Percentiles rank a stretch among this genome's conserved stretches.
These are phyloP conservation scores for Saccharomycopsis sp. DNA, from an alignment of 805 yeast species.

Conservation along the genomic window DNA sequence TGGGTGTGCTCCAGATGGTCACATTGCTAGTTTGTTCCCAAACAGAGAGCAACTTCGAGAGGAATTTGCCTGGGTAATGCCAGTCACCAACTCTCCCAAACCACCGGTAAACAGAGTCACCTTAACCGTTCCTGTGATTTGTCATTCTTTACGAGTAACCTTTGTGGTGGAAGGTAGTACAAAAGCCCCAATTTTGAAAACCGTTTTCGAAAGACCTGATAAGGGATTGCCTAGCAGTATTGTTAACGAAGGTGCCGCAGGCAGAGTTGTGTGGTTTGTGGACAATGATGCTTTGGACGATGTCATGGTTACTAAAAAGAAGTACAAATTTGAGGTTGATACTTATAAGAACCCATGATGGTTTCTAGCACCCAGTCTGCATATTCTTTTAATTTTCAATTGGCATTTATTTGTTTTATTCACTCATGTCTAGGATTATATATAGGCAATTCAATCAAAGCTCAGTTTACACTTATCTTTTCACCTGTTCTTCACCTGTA, in stretches of 20 bases:
- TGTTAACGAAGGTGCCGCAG: conserved; percentile 94
- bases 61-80: conserved; percentile 88
- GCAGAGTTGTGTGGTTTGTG: conserved; percentile 94
- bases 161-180: conserved; percentile 96
- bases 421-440: no score
- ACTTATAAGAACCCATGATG: conserved; percentile 17
- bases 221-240: conserved; percentile 90
- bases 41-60: conserved; percentile 84
- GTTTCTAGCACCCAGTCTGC: no score
- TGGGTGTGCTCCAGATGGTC: conserved; percentile 99
- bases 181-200: conserved; percentile 84
- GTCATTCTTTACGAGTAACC: conserved; percentile 86
- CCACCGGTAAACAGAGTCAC: conserved; percentile 85
- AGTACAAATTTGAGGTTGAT: conserved; percentile 21
- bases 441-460: no score
- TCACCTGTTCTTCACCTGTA: no score
- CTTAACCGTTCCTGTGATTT: conserved; percentile 85
- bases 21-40: conserved; percentile 93
- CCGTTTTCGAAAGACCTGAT: conserved; percentile 94
- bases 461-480: no score
- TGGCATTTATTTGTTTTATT: no score
- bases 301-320: conserved; percentile 34
- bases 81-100: conserved; percentile 84
- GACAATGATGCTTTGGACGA: conserved; percentile 87
- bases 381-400: no score